Evolutionary conservation across 805 yeast species (phyloP).

Genomic region (Metahyphopichia silvanorum): DNA sequence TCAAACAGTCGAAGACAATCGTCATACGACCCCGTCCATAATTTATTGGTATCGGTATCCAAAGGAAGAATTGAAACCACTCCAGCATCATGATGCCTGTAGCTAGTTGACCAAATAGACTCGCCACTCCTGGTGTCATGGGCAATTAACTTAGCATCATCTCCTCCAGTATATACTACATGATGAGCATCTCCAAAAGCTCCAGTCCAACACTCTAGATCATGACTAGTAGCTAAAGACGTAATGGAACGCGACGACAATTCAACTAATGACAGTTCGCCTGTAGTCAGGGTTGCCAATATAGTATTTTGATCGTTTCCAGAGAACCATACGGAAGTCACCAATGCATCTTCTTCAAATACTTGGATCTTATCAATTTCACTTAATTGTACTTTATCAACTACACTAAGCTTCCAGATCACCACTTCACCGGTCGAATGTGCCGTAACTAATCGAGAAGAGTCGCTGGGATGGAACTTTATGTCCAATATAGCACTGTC

Average conservation of each 20-base stretch:
- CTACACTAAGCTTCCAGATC: slow-evolving; percentile 70
- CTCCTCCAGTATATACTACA: slow-evolving; percentile 85
- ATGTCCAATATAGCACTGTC: slow-evolving; percentile 74
- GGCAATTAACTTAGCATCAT: slow-evolving; percentile 72
- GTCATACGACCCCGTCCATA: slow-evolving; percentile 93
- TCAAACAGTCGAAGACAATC: slow-evolving; percentile 72
- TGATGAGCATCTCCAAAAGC: slow-evolving; percentile 56
- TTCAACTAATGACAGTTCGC: slow-evolving; percentile 49
- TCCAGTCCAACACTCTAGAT: slow-evolving; percentile 87
- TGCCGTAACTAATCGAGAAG: slow-evolving; percentile 50
- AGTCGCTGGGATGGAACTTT: slow-evolving; percentile 59
- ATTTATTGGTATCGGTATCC: slow-evolving; percentile 36
- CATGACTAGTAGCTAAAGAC: slow-evolving; percentile 46
- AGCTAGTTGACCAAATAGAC: slow-evolving; percentile 34
- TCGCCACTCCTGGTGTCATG: slow-evolving; percentile 56
- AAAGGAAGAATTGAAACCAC: slow-evolving; percentile 73
- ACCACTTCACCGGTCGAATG: slow-evolving; percentile 79
- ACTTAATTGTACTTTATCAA: slow-evolving; percentile 17
- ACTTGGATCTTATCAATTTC: slow-evolving; percentile 32
- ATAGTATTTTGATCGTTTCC: slow-evolving; percentile 37
- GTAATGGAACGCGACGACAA: slow-evolving; percentile 12
- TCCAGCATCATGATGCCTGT: slow-evolving; percentile 78
- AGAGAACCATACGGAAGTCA: slow-evolving; percentile 64
- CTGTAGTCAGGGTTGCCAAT: slow-evolving; percentile 65
- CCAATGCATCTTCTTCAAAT: slow-evolving; percentile 47